Base-by-base conservation (phyloP, 371 early-diverging fungal species). In the Gilbertella persicaria region DNA sequence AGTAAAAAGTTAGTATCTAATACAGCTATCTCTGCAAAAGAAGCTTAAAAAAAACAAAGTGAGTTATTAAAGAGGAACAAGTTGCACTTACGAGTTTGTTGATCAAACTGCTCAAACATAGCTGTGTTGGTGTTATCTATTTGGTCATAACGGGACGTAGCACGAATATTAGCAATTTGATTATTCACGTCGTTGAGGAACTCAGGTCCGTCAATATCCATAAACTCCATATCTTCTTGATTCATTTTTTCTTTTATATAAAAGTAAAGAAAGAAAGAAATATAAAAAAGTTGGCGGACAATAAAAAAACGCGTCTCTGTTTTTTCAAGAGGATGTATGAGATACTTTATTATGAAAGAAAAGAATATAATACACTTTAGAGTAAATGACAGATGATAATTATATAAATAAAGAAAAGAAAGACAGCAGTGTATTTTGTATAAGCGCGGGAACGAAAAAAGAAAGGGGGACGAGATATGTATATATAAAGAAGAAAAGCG, bases 141-240 rank as follows among this genome's bases (percentile, higher is more conserved):
- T 12, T 33, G 23, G 7, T 21, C 14, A 23, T 21, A 36, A 13
- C 10, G 20, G 3, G 37, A 28, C 26, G 13, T 12, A 5, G 53
- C 49, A 46, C 74, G 71, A 21, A 66, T 45, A 29, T 21, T 39
- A 5, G 62, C 62, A 41, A 74, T 74, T 45, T 65, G 52, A 4
- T 58, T 23, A 45, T 70, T 67, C 2, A 74, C 61, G 45, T 64
- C 56, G 1, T 38, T 39, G 23, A 74, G 49, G 26, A 74, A 74
- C 37, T 70, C 74, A 26, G 64, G 63, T 13, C 71, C 74, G 36
- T 74, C 74, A 42, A 74, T 50, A 42, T 74, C 74, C 74, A 74
- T 74, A 16, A 55, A 38, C 6, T 66, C 56, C 21, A 46, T 26
- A 24, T 23, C n/a, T 16, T 46, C 35, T 8, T n/a, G 2, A 25